Base-by-base conservation (phyloP, 805 yeast species). In the Starmerella stigmatis region DNA sequence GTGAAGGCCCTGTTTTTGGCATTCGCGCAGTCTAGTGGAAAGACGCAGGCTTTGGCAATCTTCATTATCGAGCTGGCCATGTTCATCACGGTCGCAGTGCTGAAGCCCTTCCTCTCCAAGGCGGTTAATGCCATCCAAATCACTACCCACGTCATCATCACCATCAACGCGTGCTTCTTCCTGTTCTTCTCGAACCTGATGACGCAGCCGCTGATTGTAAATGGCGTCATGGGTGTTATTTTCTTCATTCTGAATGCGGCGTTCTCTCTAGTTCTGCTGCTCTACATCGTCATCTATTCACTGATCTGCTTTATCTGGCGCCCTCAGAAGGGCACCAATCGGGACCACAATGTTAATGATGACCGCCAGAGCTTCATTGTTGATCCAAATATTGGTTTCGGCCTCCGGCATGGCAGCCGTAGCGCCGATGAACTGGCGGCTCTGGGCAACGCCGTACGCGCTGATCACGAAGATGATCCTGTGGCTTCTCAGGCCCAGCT, bases 161-260 rank as follows among this genome's bases (percentile, higher is more conserved):
- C 85, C 6, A 52, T 86, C 46, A 88, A 88, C 64, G 83, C 96
- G 27, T 79, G 86, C 63, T 71, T 88, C 51, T 88, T 85, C 67
- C 60, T 84, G 52, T 88, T 88, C 69, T 88, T 86, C 60, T 83
- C 94, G 3, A 79, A 81, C 58, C 66, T 88, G 51, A 86, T 83
- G 65, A 78, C 80, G 41, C 95, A 86, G 65, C 79, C 85, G 8
- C 79, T 78, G 17, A 73, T 75, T 8, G 96, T 84, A 11, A 69
- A 79, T 12, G 79, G 94, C 1, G 75, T 88, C 45, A 84, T 88
- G 94, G 96, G 94, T 0, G 81, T 94, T 77, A 71, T 88, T 2
- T 88, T 84, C 65, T 88, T 88, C 62, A 72, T 88, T 46, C 63
- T 88, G 61, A 88, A 88, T 62, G 96, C 96, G 6, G 94, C 89